phyloP scores from a whole-genome alignment of 1,284 basidiomycete species.

The Ceratorhiza oryzae-sativae region DNA sequence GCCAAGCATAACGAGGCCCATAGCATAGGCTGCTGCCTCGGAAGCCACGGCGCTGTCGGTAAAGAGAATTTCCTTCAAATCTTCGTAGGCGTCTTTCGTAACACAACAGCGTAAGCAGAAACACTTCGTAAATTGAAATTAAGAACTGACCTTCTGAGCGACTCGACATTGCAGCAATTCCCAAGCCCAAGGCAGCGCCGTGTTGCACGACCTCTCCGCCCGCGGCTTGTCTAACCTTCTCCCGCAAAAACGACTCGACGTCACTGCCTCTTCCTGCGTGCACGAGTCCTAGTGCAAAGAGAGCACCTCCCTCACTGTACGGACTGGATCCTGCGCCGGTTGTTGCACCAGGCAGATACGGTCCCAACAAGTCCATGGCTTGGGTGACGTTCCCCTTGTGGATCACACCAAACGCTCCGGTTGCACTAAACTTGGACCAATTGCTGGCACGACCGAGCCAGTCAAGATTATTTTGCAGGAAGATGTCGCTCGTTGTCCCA shows the following conservation, averaged over 20 bases:
- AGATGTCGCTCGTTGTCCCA: conserved; percentile 91
- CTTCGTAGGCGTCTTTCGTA: conserved; percentile 80
- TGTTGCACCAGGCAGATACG: conserved; percentile 86
- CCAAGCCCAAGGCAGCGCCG: conserved; percentile 91
- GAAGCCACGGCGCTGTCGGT: conserved; percentile 93
- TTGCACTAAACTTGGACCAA: conserved; percentile 97
- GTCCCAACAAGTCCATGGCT: conserved; percentile 90
- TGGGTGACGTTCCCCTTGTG: conserved; percentile 95
- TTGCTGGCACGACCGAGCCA: conserved; percentile 93
- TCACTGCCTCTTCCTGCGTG: conserved; percentile 77
- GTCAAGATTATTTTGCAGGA: conserved; percentile 92
- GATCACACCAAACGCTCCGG: conserved; percentile 93
- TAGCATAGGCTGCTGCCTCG: conserved; percentile 92
- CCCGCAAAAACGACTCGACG: conserved; percentile 76
- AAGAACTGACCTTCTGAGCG: conserved; percentile 67
- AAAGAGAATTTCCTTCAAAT: conserved; percentile 86
- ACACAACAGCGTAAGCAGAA: background rate
- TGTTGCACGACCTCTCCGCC: conserved; percentile 88
- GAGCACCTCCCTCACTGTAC: conserved; percentile 91
- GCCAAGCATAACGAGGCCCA: conserved; percentile 96
- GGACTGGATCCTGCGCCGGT: conserved; percentile 65
- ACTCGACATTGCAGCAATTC: conserved; percentile 91
- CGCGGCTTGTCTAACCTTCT: conserved; percentile 73
- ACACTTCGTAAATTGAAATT: background rate
- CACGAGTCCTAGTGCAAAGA: conserved; percentile 94